Conservation (phyloP, 768 basidiomycete genomes). For the Gloeopeniophorella convolvens region DNA sequence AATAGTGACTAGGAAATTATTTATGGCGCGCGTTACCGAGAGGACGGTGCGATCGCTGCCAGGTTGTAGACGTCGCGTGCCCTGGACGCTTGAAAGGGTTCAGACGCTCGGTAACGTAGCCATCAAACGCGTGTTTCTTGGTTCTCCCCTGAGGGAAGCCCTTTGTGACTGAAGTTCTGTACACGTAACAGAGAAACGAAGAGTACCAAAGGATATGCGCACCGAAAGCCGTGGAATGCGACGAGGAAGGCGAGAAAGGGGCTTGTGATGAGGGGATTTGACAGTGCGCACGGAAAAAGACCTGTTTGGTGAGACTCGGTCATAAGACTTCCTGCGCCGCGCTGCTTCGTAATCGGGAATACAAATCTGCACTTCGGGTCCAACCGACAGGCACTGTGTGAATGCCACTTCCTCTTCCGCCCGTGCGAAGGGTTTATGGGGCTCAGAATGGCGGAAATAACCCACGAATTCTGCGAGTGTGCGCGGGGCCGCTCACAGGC, state of each 20-base stretch:
- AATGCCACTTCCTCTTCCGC: neutral
- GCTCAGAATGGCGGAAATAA: neutral
- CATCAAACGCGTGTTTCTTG: slow-evolving; percentile 8
- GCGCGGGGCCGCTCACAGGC: neutral
- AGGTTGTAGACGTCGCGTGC: neutral
- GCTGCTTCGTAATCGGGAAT: neutral
- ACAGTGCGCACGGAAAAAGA: neutral
- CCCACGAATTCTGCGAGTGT: neutral
- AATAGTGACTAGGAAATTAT: neutral
- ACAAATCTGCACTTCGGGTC: neutral
- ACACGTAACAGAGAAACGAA: slow-evolving; percentile 12
- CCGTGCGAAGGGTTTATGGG: neutral
- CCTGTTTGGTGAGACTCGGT: neutral
- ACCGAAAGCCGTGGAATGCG: neutral
- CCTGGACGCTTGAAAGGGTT: neutral
- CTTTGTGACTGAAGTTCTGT: slow-evolving; percentile 1
- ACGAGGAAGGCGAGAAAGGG: neutral
- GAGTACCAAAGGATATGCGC: neutral
- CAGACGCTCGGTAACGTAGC: slow-evolving; percentile 5
- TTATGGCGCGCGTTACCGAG: slow-evolving; percentile 6
- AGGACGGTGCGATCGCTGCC: slow-evolving; percentile 4
- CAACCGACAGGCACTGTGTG: neutral
- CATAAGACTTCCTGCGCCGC: neutral
- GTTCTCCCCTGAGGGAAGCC: neutral
- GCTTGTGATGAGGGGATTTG: neutral